Base-by-base conservation (phyloP, 1,284 basidiomycete genomes). In the Pulveroboletus sp. region DNA sequence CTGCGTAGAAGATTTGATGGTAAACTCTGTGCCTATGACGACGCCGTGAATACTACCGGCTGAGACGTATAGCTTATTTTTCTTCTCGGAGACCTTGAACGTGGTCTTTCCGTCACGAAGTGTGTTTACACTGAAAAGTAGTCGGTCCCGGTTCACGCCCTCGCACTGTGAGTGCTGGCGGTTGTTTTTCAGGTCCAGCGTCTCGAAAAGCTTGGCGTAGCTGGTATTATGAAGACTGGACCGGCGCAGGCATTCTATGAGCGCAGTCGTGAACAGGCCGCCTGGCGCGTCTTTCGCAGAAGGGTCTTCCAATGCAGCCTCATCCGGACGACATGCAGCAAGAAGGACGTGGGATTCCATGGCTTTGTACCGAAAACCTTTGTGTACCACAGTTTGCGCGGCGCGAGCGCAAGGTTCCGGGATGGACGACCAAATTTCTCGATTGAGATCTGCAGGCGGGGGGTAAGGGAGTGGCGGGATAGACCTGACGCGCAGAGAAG, bases 121-220 rank as follows among this genome's bases (percentile, higher is more conserved):
- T 0, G 50, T 62, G 48, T 67, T 65, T 1, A 68, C 62, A 11
- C 66, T 68, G 14, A 68, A 65, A 7, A 68, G 56, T 1, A 65
- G 49, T 1, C 64, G 47, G 22, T 65, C 42, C 44, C 24, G 65
- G 33, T 65, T 55, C 40, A n/a, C 28, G 2, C 64, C 64, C 31
- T 66, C 59, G 20, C 64, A 66, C 12, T 66, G 66, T 20, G 64
- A 66, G 43, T 65, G 58, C 31, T 68, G 64, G 1, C 12, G 6
- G 14, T 25, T 31, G 0, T 49, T 9, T 12, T 47, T 60, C 8
- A 68, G 29, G 33, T 63, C 49, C 51, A 65, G 7, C 22, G 9
- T 53, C 43, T 62, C 64, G 42, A 55, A 57, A 22, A 65, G 28
- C 9, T 10, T 48, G 33, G n/a, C 31, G 10, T 65, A 66, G 39